phyloP scores from a whole-genome alignment of 2,329 filamentous ascomycete genomes.

The Calonectria honghensis region DNA sequence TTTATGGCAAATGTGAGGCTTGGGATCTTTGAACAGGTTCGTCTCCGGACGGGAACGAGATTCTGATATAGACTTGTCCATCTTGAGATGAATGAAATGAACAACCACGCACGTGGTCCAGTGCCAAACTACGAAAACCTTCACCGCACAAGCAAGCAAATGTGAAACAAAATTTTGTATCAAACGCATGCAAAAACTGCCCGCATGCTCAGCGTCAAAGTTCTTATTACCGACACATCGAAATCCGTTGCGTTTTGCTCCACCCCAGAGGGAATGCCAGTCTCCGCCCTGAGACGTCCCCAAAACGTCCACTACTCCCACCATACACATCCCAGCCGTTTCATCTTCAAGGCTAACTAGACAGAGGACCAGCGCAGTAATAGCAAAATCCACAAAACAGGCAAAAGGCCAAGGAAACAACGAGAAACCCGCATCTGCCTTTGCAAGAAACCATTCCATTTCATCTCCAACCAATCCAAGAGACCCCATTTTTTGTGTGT shows the following conservation, averaged over 20 bases:
- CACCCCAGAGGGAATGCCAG: conserved; percentile 32
- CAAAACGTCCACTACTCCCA: conserved; percentile 18
- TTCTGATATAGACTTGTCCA: neutral
- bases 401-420: conserved; percentile 21
- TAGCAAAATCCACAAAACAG: conserved; percentile 35
- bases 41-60: neutral
- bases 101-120: neutral
- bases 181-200: conserved; percentile 43
- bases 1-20: conserved; percentile 31
- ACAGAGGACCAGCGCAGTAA: conserved; percentile 17
- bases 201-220: conserved; percentile 44
- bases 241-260: conserved; percentile 36
- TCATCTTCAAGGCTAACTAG: conserved; percentile 31
- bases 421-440: conserved; percentile 25
- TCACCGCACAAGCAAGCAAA: neutral
- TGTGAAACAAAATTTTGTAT: conserved; percentile 3
- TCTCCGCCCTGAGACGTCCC: conserved; percentile 29
- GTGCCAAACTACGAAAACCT: neutral
- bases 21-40: neutral
- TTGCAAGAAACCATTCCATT: conserved; percentile 33
- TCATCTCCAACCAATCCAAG: conserved; percentile 45
- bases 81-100: conserved; percentile 5
- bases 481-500: conserved; percentile 41
- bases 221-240: conserved; percentile 49
- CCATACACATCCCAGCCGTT: conserved; percentile 25